A percentile compares a stretch with the other conserved stretches of the same genome.
phyloP scores from a whole-genome alignment of 73 alveolate genomes.

The Urostyla sp. region DNA sequence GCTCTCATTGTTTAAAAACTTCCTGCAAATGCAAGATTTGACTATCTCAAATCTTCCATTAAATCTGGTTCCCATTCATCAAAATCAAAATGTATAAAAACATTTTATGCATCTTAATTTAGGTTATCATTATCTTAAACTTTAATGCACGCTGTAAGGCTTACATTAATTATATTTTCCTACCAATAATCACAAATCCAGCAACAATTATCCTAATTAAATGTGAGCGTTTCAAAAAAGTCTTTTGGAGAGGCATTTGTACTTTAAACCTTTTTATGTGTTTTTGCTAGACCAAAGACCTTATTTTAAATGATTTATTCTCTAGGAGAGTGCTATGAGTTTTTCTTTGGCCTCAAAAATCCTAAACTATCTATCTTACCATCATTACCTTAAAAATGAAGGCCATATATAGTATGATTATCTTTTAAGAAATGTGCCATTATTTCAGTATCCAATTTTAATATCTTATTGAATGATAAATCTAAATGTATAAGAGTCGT shows the following conservation, averaged over 20 bases:
- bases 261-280: neutral
- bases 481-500: constrained; percentile 53
- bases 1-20: constrained; percentile 12
- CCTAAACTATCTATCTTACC: constrained; percentile 77
- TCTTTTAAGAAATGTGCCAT: constrained; percentile 49
- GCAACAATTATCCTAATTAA: constrained; percentile 48
- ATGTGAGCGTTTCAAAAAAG: constrained; percentile 9
- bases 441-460: constrained; percentile 21
- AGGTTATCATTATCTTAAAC: neutral
- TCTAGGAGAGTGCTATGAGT: constrained; percentile 25
- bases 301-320: neutral
- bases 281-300: neutral
- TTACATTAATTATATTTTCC: constrained; percentile 30
- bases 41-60: constrained; percentile 49
- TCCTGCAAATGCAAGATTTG: constrained; percentile 3
- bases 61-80: constrained; percentile 69
- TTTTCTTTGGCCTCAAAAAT: constrained; percentile 61
- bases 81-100: constrained; percentile 67
- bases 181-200: constrained; percentile 79
- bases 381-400: constrained; percentile 79
- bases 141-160: neutral
- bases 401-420: constrained; percentile 78
- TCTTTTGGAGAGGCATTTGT: constrained; percentile 12
- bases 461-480: constrained; percentile 56
- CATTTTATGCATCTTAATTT: constrained; percentile 37